phyloP scores from a whole-genome alignment of 2,329 filamentous ascomycete genomes.

The Penicillium sp. region DNA sequence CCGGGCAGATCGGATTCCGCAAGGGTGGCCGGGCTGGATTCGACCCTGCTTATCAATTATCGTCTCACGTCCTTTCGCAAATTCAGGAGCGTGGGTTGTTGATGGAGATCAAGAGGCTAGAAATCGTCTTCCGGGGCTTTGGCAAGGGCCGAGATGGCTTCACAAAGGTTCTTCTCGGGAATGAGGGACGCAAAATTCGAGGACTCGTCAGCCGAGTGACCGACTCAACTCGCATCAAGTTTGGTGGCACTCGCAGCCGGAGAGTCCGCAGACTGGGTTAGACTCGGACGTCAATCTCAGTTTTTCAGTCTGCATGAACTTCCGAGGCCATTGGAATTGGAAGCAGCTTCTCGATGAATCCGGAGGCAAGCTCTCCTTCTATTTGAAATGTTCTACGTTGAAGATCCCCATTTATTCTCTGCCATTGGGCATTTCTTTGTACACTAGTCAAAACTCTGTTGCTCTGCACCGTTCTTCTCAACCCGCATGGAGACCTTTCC shows the following conservation, averaged over 20 bases:
- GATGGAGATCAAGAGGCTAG: slow-evolving; percentile 67
- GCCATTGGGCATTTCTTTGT: slow-evolving; percentile 16
- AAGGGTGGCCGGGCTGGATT: slow-evolving; percentile 75
- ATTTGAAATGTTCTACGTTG: background rate
- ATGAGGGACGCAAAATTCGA: slow-evolving; percentile 71
- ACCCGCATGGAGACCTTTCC: too few relatives aligned
- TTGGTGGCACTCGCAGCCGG: slow-evolving; percentile 84
- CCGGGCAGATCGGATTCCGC: slow-evolving; percentile 86
- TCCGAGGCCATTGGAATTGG: too few relatives aligned
- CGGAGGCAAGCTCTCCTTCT: background rate
- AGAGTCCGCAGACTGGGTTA: slow-evolving; percentile 74
- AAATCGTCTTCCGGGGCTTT: slow-evolving; percentile 79
- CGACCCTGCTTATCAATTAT: slow-evolving; percentile 87
- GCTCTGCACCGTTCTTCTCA: too few relatives aligned
- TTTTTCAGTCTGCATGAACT: background rate
- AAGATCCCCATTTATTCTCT: slow-evolving; percentile 6
- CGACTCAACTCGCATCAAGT: slow-evolving; percentile 86
- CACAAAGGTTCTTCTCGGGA: slow-evolving; percentile 80
- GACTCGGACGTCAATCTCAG: slow-evolving; percentile 3
- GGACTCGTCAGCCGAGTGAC: slow-evolving; percentile 71
- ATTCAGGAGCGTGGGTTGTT: slow-evolving; percentile 77
- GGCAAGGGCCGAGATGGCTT: slow-evolving; percentile 82
- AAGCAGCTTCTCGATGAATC: background rate
- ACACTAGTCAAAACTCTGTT: slow-evolving; percentile 12
- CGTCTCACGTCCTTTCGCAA: slow-evolving; percentile 73